Conservation (phyloP, 345 rosid species). For the Lepidium africanum region DNA sequence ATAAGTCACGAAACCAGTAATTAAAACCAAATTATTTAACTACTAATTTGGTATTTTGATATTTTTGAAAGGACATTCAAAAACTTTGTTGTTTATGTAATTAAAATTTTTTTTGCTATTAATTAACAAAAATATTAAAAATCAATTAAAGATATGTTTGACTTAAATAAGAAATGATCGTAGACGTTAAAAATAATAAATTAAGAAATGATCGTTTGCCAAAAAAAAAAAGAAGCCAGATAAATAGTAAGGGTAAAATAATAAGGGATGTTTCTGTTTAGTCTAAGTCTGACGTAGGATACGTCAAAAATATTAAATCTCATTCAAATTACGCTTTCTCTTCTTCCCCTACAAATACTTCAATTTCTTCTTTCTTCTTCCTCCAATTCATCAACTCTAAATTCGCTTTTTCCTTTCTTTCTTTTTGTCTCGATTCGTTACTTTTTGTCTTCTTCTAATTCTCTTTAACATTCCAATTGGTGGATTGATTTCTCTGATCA, state of each 20-base stretch:
- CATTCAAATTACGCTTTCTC: slow-evolving; percentile 19
- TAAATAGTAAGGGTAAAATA: not conserved
- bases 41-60: no score
- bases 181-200: no score
- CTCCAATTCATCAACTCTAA: not conserved
- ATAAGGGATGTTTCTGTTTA: not conserved
- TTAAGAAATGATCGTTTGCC: not conserved
- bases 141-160: not conserved
- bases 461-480: not conserved
- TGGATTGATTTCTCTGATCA: not conserved
- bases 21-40: no score
- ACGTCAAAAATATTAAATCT: slow-evolving; percentile 20
- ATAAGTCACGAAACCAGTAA: not conserved
- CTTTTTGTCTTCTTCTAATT: not conserved
- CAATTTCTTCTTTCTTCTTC: not conserved
- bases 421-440: not conserved
- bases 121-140: not conserved
- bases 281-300: not conserved
- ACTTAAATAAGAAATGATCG: not conserved
- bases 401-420: not conserved
- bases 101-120: no score
- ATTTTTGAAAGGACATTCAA: no score
- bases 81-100: no score
- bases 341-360: slow-evolving; percentile 17
- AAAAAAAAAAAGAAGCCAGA: not conserved